Evolutionary conservation across 768 basidiomycete species (phyloP).

Genomic region (Calvatia gigantea): DNA sequence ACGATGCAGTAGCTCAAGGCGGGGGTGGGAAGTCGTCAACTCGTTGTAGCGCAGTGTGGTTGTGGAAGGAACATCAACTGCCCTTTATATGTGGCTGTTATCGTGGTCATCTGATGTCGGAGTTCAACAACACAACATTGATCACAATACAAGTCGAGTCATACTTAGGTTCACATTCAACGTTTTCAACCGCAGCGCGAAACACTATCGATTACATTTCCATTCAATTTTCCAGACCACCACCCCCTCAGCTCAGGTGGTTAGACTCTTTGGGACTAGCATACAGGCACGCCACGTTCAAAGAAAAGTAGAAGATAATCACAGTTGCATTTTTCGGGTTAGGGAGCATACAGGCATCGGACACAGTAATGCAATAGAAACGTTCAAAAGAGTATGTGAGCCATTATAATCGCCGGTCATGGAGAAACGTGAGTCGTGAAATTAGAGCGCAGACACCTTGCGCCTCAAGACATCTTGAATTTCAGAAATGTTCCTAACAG

Average conservation of each 20-base stretch:
- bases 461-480: slow-evolving; percentile 69
- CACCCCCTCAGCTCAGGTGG: too few species aligned
- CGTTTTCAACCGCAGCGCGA: background rate
- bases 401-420: slow-evolving; percentile 7
- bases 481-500: slow-evolving; percentile 66
- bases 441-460: slow-evolving; percentile 29
- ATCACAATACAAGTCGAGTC: too few species aligned
- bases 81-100: slow-evolving; percentile 3
- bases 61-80: slow-evolving; percentile 2
- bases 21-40: slow-evolving; percentile 12
- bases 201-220: too few species aligned
- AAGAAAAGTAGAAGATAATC: slow-evolving; percentile 3
- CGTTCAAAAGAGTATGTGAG: background rate
- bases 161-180: too few species aligned
- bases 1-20: background rate
- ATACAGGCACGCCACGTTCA: too few species aligned
- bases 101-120: slow-evolving; percentile 10
- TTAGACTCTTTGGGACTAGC: too few species aligned
- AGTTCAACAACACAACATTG: slow-evolving; percentile 3
- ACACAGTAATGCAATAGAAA: slow-evolving; percentile 7
- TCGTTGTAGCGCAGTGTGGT: background rate
- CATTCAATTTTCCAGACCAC: too few species aligned
- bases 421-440: background rate
- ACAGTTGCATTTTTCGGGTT: background rate
- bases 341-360: slow-evolving; percentile 7